Base-by-base conservation (phyloP, 139 green algal species). In the Pseudopediastrum boryanum region DNA sequence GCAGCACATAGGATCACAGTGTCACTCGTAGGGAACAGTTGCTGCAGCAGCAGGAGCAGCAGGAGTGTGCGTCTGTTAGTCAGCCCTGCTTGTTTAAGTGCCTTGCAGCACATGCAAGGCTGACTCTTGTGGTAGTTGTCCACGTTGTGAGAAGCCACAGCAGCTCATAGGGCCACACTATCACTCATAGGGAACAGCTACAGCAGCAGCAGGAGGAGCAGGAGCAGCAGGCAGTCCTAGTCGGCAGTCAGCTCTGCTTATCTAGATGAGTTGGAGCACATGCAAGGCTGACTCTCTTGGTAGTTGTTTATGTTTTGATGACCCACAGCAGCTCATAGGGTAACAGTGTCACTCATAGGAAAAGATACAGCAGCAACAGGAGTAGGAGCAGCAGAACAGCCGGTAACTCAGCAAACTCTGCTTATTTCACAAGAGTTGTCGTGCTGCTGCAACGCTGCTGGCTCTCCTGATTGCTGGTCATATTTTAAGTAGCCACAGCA, bases 281-380 rank as follows among this genome's bases (percentile, higher is more conserved):
- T n/a, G n/a, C n/a, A n/a, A n/a, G n/a, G n/a, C n/a, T n/a, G n/a
- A n/a, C n/a, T n/a, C n/a, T n/a, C n/a, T n/a, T n/a, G n/a, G n/a
- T n/a, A 97, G 75, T 97, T 95, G 73, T 96, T 89, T 61, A 90
- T 84, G 76, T 93, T 93, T 92, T 98, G 97, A 82, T 99, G 93
- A 43, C 91, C 96, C 50, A 88, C 83, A 3, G 95, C 96, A 43
- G 92, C 91, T 10, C 85, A 70, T 0, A 67, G 78, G 29, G 94
- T 78, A n/a, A 98, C 76, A 54, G 86, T 89, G 16, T 90, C 83
- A 12, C 83, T 93, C 8, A 82, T 54, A 4, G 92, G 92, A 98
- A 98, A 25, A 88, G 25, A 73, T 81, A 62, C 54, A 51, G 21
- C 43, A 51, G 16, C 21, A 51, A 19, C 23, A 68, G 23, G 38